A percentile compares a stretch with the other conserved stretches of the same genome.
Conservation (phyloP, 768 basidiomycete genomes). For the Boletellus sp. region DNA sequence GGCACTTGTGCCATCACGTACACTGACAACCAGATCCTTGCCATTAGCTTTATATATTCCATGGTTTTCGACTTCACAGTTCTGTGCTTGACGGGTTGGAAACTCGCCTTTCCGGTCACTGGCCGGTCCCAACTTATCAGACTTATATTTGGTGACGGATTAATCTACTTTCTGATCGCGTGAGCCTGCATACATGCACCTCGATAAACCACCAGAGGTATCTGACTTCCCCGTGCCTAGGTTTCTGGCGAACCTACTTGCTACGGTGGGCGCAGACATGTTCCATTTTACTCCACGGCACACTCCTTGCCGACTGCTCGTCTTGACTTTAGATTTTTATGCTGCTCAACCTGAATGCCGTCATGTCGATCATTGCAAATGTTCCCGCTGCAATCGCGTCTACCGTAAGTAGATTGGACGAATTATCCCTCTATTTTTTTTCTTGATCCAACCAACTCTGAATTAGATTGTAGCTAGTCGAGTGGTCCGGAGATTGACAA, state of each 20-base stretch:
- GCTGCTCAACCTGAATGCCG: conserved; percentile 64
- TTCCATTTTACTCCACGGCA: not conserved
- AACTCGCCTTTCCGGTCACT: conserved; percentile 46
- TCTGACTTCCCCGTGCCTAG: conserved; percentile 32
- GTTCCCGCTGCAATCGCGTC: conserved; percentile 69
- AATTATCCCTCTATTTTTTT: not conserved
- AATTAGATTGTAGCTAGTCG: conserved; percentile 61
- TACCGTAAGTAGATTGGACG: conserved; percentile 47
- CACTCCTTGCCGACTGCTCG: not conserved
- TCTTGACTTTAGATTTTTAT: conserved; percentile 45
- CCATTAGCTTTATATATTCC: conserved; percentile 66
- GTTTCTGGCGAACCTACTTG: conserved; percentile 64
- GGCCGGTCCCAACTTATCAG: conserved; percentile 55
- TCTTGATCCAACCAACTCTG: not conserved
- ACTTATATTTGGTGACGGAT: conserved; percentile 68
- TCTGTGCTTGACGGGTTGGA: conserved; percentile 56
- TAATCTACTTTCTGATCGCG: conserved; percentile 72
- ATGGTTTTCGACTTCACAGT: conserved; percentile 71
- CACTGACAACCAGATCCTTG: conserved; percentile 58
- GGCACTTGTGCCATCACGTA: conserved; percentile 54
- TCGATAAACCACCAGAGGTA: not conserved
- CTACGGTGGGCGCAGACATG: conserved; percentile 34
- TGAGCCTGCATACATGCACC: conserved; percentile 34
- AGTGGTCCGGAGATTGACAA: conserved; percentile 61
- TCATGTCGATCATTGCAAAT: conserved; percentile 72